Percentiles rank a stretch among this genome's conserved stretches.
Conservation (phyloP, 306 rosid species). For the Potentilla sterilis region DNA sequence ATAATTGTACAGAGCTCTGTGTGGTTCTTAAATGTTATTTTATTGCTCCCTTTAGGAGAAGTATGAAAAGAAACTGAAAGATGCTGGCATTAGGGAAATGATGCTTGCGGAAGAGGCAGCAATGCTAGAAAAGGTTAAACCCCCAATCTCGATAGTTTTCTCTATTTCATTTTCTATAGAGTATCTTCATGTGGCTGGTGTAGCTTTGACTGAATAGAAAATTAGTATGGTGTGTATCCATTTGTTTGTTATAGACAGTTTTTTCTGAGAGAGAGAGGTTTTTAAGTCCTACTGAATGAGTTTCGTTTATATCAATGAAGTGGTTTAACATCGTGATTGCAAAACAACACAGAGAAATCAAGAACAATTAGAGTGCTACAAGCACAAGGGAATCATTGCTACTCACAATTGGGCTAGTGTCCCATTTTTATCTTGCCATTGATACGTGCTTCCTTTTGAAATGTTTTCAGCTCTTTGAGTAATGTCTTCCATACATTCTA, state of each 20-base stretch:
- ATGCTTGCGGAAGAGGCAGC: slow-evolving; percentile 95
- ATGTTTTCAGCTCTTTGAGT: neutral
- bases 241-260: neutral
- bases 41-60: slow-evolving; percentile 50
- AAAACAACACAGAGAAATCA: neutral
- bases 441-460: neutral
- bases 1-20: slow-evolving; percentile 24
- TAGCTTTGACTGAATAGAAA: neutral
- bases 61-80: slow-evolving; percentile 79
- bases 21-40: slow-evolving; percentile 11
- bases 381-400: neutral
- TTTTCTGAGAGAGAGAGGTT: neutral
- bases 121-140: slow-evolving; percentile 75
- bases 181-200: neutral
- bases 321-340: neutral
- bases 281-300: neutral
- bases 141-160: slow-evolving; percentile 4
- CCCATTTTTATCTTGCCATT: neutral
- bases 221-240: neutral
- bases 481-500: neutral
- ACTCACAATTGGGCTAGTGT: neutral
- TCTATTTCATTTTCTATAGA: slow-evolving; percentile 10
- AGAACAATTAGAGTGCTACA: neutral
- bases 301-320: neutral
- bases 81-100: slow-evolving; percentile 82